Conservation (phyloP, 495 filamentous ascomycete species). For the Elaphomyces granulatus region DNA sequence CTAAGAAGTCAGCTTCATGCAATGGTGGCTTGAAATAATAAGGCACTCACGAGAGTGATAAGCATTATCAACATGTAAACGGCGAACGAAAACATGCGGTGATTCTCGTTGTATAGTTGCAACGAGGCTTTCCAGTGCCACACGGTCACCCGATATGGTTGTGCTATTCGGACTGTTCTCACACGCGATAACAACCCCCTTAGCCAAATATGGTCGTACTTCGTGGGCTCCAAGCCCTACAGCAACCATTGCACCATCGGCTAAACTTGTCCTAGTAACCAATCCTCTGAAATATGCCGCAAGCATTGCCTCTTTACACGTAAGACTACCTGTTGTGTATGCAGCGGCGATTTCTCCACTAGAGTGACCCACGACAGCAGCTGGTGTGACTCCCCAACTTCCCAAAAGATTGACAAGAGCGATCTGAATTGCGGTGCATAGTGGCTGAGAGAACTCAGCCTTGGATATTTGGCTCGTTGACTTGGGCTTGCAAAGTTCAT, state of each 20-base stretch:
- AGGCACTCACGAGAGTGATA: conserved; percentile 32
- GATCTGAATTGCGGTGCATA: conserved; percentile 18
- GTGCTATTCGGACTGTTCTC: conserved; percentile 20
- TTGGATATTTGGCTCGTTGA: conserved; percentile 5
- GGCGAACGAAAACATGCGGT: conserved; percentile 10
- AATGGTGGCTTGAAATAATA: background rate
- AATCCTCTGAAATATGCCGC: conserved; percentile 12
- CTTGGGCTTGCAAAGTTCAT: background rate
- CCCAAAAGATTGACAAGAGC: conserved; percentile 12
- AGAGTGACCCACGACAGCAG: conserved; percentile 11
- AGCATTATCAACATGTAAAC: conserved; percentile 26
- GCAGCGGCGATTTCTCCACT: conserved; percentile 16
- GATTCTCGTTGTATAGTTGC: conserved; percentile 16
- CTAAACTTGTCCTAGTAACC: background rate
- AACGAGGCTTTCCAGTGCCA: conserved; percentile 25
- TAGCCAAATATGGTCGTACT: conserved; percentile 16
- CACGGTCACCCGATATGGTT: conserved; percentile 21
- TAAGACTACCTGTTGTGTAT: conserved; percentile 1
- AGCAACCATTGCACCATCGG: conserved; percentile 25
- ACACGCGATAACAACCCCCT: conserved; percentile 14
- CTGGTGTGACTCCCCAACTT: conserved; percentile 8
- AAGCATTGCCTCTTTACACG: conserved; percentile 7
- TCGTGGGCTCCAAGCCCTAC: conserved; percentile 23
- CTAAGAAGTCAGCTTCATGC: conserved; percentile 2
- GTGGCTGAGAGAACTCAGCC: conserved; percentile 13